Evolutionary conservation across 2,329 filamentous ascomycete genomes (phyloP), one percentile per base, ranked within the genome.

Genomic region (Microsporum audouinii): DNA sequence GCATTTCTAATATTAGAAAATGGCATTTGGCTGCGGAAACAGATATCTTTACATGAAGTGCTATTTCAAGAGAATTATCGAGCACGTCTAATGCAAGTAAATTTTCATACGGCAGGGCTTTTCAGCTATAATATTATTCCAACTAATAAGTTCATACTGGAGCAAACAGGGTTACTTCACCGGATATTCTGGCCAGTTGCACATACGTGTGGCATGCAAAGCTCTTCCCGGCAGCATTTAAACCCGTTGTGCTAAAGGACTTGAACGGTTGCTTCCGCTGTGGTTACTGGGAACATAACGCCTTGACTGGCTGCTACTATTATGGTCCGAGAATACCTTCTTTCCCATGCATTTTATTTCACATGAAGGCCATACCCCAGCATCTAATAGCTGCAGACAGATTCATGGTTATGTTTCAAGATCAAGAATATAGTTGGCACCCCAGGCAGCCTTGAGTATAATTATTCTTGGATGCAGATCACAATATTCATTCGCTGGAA

Each of bases 391-490:
- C 34, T 17, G 14, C 36, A 10, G 23, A 29, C 43, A 69, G 68
- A 63, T 38, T 65, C 68, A 5, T 69, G 68, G 67, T 60, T 61
- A 4, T 66, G 66, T 8, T 69, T 66, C 63, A 69, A 69, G 55
- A 60, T 69, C 36, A 69, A 69, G 38, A 36, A 60, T 4, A 64
- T 65, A 8, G 2, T 38, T 14, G 14, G 47, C 31, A 61, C 65
- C 3, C 27, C 8, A 1, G 5, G 56, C 2, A 34, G 51, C 31
- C 5, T 6, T 10, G 36, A 14, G 5, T 2, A 6, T 36, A 3
- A 8, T 1, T 70, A 70, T 34, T 0, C 53, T 1, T 70, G 68
- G 68, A 39, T 63, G 7, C 67, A 70, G 27, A 45, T 65, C 0
- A 60, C 65, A 2, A 41, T 68, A 41, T 62, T 68, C n/a, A 47